A percentile compares a stretch with the other conserved stretches of the same genome.
Evolutionary conservation across 306 rosid genomes (phyloP).

Genomic region (Prosopis cineraria): DNA sequence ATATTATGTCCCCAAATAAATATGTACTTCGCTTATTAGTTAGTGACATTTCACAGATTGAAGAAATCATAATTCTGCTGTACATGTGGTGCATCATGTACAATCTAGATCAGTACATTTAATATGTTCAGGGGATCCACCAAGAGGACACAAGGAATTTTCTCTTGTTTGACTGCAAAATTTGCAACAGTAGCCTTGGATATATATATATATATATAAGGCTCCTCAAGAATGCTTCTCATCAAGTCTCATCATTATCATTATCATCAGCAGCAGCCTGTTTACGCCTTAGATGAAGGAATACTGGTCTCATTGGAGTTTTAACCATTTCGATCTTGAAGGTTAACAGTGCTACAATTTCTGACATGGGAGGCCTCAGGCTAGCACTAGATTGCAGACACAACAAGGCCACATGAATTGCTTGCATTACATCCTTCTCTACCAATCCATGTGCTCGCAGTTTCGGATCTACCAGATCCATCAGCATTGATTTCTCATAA

Average conservation of each 20-base stretch:
- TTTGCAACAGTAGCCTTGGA: not conserved
- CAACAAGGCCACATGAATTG: slow-evolving; percentile 68
- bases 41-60: no score
- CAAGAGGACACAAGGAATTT: not conserved
- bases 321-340: slow-evolving; percentile 54
- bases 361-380: slow-evolving; percentile 86
- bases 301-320: slow-evolving; percentile 67
- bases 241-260: not conserved
- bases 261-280: not conserved
- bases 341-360: slow-evolving; percentile 71
- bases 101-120: no score
- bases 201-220: not conserved
- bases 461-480: slow-evolving; percentile 64
- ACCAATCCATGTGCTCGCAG: slow-evolving; percentile 51
- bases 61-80: not conserved
- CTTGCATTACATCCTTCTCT: slow-evolving; percentile 67
- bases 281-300: slow-evolving; percentile 52
- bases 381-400: slow-evolving; percentile 76
- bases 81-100: not conserved
- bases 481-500: slow-evolving; percentile 52
- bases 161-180: slow-evolving; percentile 9
- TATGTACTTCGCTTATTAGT: not conserved
- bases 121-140: not conserved
- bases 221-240: slow-evolving; percentile 29
- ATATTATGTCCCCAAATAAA: not conserved